These are phyloP conservation scores for Ascodesmis nigricans DNA, from an alignment of 495 filamentous ascomycete genomes.

Conservation along the genomic window DNA sequence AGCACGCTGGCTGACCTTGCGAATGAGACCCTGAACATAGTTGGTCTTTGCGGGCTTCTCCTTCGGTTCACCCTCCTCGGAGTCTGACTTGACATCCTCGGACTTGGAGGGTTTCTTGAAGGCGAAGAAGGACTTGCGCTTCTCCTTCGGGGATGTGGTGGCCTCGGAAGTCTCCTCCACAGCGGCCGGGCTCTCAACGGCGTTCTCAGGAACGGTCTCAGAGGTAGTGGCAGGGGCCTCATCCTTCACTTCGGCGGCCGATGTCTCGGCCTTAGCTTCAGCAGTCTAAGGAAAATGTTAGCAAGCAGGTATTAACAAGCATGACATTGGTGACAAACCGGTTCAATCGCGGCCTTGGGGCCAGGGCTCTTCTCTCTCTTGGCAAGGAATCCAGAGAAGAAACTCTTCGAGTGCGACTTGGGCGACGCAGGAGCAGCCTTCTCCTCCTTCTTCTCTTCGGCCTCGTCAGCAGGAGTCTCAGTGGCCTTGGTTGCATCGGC, in stretches of 20 bases:
- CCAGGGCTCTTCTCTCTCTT: conserved; percentile 14
- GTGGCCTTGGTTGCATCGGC: conserved; percentile 23
- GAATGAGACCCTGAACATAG: too few relatives aligned
- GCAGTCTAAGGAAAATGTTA: not conserved
- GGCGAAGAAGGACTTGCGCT: conserved; percentile 4
- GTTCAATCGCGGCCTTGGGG: conserved; percentile 5
- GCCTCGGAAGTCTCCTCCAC: not conserved
- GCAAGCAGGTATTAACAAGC: not conserved
- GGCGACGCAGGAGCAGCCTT: conserved; percentile 27
- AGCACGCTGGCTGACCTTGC: conserved; percentile 21
- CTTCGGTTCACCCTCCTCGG: conserved; percentile 11
- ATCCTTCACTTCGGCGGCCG: not conserved
- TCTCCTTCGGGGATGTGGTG: conserved; percentile 7
- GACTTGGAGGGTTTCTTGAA: conserved; percentile 14
- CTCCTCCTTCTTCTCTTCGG: conserved; percentile 26
- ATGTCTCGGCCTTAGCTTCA: conserved; percentile 5
- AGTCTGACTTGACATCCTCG: conserved; percentile 9
- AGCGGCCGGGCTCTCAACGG: not conserved
- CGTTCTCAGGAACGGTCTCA: conserved; percentile 3
- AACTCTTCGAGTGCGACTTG: conserved; percentile 27
- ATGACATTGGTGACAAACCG: not conserved
- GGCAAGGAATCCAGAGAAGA: conserved; percentile 19
- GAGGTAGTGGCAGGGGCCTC: conserved; percentile 2
- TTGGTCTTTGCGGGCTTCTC: too few relatives aligned
- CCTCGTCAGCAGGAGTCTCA: conserved; percentile 18